Percentiles rank a stretch among this genome's conserved stretches.
phyloP scores from a whole-genome alignment of 768 basidiomycete genomes.

The Lanmaoa pseudosensibilis region DNA sequence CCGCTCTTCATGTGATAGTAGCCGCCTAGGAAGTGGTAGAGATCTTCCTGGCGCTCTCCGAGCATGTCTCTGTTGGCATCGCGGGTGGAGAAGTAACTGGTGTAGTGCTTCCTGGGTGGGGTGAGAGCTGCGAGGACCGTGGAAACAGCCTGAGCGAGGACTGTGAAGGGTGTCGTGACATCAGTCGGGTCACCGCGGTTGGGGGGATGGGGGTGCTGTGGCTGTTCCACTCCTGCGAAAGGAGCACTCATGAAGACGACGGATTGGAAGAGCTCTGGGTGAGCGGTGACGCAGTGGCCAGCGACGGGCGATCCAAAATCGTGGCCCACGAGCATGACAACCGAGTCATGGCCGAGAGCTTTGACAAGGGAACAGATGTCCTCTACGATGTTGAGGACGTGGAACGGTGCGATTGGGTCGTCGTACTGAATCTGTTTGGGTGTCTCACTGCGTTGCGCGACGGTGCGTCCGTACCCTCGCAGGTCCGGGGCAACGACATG shows the following conservation, averaged over 20 bases:
- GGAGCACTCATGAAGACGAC: constrained; percentile 63
- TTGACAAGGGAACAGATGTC: constrained; percentile 54
- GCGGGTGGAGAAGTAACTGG: constrained; percentile 47
- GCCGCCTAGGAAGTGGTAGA: constrained; percentile 24
- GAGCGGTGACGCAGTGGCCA: constrained; percentile 51
- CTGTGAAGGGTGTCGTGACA: constrained; percentile 11
- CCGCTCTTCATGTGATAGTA: constrained; percentile 56
- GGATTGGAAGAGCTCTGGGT: constrained; percentile 55
- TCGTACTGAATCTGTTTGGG: constrained; percentile 36
- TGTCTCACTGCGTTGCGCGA: constrained; percentile 26
- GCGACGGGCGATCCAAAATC: constrained; percentile 59
- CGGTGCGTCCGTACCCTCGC: constrained; percentile 51
- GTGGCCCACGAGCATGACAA: constrained; percentile 56
- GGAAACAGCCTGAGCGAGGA: constrained; percentile 6
- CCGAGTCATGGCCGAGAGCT: constrained; percentile 48
- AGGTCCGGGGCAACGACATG: constrained; percentile 65
- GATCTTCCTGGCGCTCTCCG: constrained; percentile 15
- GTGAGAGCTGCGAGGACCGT: constrained; percentile 38
- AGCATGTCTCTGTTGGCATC: constrained; percentile 48
- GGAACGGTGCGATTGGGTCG: constrained; percentile 51
- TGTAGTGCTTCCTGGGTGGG: constrained; percentile 61
- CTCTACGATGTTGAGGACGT: constrained; percentile 49
- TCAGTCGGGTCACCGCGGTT: not conserved
- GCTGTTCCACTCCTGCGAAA: constrained; percentile 46
- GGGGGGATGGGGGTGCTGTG: constrained; percentile 14